Evolutionary conservation across 2,329 filamentous ascomycete genomes (phyloP).

Genomic region (Teratosphaeria viscida): DNA sequence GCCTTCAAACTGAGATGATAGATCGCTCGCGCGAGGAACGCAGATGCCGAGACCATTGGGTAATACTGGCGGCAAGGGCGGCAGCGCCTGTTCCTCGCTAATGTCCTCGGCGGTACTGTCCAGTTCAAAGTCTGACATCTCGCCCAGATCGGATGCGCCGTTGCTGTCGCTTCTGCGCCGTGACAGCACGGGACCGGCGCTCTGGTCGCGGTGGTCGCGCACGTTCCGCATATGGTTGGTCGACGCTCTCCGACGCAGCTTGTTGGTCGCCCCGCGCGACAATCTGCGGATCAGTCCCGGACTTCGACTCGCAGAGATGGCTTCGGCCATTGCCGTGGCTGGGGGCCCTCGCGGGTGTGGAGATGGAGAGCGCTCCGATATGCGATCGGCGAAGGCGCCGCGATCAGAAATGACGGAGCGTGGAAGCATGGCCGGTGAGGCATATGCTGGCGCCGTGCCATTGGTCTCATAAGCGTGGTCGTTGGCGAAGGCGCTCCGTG

Average conservation of each 20-base stretch:
- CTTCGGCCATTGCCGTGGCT: slow-evolving; percentile 53
- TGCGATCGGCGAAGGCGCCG: background rate
- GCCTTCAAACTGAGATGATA: slow-evolving; percentile 28
- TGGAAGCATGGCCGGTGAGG: background rate
- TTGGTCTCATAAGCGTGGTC: background rate
- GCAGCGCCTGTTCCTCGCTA: slow-evolving; percentile 20
- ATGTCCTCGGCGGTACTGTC: slow-evolving; percentile 46
- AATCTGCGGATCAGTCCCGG: slow-evolving; percentile 64
- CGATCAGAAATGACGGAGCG: background rate
- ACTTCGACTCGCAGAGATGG: slow-evolving; percentile 46
- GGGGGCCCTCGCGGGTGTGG: slow-evolving; percentile 31
- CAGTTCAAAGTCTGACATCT: slow-evolving; percentile 40
- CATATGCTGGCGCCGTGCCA: background rate
- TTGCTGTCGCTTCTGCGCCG: slow-evolving; percentile 84
- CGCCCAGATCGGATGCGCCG: slow-evolving; percentile 45
- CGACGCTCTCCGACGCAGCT: slow-evolving; percentile 63
- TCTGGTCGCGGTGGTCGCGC: slow-evolving; percentile 67
- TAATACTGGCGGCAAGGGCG: slow-evolving; percentile 14
- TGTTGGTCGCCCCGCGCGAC: slow-evolving; percentile 68
- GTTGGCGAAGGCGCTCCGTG: background rate
- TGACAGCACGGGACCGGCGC: slow-evolving; percentile 79
- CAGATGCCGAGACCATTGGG: slow-evolving; percentile 33
- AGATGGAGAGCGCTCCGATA: slow-evolving; percentile 45
- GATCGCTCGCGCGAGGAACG: slow-evolving; percentile 21
- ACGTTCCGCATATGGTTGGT: slow-evolving; percentile 54